These are phyloP conservation scores for Cercospora brassicicola DNA, from an alignment of 2,329 filamentous ascomycete species.

Conservation along the genomic window DNA sequence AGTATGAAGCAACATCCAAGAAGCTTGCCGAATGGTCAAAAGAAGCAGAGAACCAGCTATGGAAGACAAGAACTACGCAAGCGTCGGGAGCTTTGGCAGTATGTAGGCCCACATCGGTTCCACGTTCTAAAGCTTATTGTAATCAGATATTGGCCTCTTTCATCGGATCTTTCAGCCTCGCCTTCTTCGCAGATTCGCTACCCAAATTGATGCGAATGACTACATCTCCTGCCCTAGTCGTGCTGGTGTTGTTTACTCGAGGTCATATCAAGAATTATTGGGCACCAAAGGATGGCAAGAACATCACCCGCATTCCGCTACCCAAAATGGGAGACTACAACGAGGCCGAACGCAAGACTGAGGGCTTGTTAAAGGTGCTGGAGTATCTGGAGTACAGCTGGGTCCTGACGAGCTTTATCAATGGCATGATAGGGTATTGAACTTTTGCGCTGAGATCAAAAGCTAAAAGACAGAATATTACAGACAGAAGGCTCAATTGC, in stretches of 20 bases:
- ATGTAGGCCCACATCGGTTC: conserved; percentile 5
- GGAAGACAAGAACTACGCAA: conserved; percentile 50
- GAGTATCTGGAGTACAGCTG: conserved; percentile 41
- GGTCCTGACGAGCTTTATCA: conserved; percentile 36
- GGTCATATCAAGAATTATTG: conserved; percentile 41
- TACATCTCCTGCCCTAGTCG: conserved; percentile 30
- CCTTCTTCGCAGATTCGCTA: conserved; percentile 23
- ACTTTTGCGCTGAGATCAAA: background rate
- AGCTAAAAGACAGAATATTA: background rate
- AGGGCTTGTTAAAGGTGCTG: conserved; percentile 36
- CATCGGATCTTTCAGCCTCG: conserved; percentile 30
- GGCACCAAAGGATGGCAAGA: conserved; percentile 36
- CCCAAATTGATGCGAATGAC: conserved; percentile 26
- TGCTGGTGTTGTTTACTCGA: conserved; percentile 34
- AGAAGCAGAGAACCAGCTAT: conserved; percentile 45
- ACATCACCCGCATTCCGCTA: conserved; percentile 33
- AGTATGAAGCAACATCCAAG: conserved; percentile 49
- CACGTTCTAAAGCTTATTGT: conserved; percentile 7
- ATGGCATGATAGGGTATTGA: conserved; percentile 29
- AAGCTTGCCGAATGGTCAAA: conserved; percentile 50
- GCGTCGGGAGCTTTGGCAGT: conserved; percentile 45
- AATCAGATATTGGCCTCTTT: conserved; percentile 37
- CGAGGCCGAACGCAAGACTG: conserved; percentile 38
- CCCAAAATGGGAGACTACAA: conserved; percentile 40
- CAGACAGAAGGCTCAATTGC: background rate